Conservation (phyloP, 169 alveolate species). For the Plasmodium reichenowi region DNA sequence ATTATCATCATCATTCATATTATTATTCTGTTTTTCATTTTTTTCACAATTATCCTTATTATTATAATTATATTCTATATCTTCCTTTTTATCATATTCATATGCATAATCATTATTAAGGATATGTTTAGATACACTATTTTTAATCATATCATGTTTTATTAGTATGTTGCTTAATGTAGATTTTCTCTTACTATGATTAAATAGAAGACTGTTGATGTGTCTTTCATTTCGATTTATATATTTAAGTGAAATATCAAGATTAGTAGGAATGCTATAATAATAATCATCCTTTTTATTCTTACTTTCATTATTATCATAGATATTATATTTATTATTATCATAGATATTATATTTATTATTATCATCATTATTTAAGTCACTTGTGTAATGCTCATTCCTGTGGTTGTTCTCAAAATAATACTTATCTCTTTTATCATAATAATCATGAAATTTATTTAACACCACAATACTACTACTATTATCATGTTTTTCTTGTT, state of each 20-base stretch:
- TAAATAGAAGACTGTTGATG: background rate
- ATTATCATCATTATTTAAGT: no score
- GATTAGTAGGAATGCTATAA: background rate
- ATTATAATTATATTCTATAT: background rate
- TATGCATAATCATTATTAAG: background rate
- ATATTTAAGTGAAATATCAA: background rate
- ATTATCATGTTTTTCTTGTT: background rate
- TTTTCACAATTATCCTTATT: background rate
- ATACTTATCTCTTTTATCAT: no score
- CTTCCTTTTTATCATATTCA: background rate
- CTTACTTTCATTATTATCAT: background rate
- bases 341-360: background rate
- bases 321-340: background rate
- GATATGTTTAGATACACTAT: background rate
- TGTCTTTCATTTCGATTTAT: constrained; percentile 3
- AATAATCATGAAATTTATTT: no score
- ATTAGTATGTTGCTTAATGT: background rate
- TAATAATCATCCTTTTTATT: background rate
- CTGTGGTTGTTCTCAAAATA: no score
- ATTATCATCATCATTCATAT: no score
- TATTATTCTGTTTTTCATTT: no score
- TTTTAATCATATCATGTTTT: constrained; percentile 7
- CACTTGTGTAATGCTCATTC: no score
- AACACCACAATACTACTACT: no score
- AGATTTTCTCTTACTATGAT: constrained; percentile 1